Base-by-base conservation (phyloP, 2,329 filamentous ascomycete species). In the Tolypocladium ophioglossoides region DNA sequence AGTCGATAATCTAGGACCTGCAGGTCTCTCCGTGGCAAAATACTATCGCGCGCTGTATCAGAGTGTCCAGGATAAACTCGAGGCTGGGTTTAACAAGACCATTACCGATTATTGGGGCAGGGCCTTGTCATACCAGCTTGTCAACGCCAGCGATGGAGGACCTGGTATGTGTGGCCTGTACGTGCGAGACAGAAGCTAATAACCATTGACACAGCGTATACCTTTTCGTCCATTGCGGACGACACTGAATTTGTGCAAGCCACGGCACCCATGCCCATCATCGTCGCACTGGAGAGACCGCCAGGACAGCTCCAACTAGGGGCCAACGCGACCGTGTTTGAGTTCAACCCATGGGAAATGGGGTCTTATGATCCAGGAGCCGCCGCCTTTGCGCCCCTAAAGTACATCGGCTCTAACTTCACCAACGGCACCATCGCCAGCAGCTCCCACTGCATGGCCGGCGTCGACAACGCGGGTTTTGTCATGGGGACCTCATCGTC, bases 401-500 rank as follows among this genome's bases (percentile, higher is more conserved):
- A 83, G 57, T 91, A 85, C 59, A 68, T 91, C 2, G 89, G 89
- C 2, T 88, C 87, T 2, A 84, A 84, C 59, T 91, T 92, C 67
- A 78, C 75, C 40, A 75, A 72, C 7, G 89, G 89, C 22, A 64
- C 66, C 9, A 68, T 94, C 22, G 71, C 79, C 0, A 65, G 73
- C 12, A 67, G 76, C 54, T 78, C 79, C 46, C 66, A 71, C 32
- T 96, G 91, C 64, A 78, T 95, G 18, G 75, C 79, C 9, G 91
- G 91, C 1, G 91, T 91, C 58, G 91, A 96, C 70, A 91, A 91
- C 62, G 80, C 80, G 27, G 89, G 89, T 8, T 96, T 82, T 64
- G 75, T 95, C 30, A 90, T 95, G 82, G 91, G 91, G 51, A 95
- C 91, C 0, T 90, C 86, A 24, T 89, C 85, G 1, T 86, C 87